A percentile compares a stretch with the other conserved stretches of the same genome.
phyloP scores from a whole-genome alignment of 78 protist species.

The Fonticula alba region DNA sequence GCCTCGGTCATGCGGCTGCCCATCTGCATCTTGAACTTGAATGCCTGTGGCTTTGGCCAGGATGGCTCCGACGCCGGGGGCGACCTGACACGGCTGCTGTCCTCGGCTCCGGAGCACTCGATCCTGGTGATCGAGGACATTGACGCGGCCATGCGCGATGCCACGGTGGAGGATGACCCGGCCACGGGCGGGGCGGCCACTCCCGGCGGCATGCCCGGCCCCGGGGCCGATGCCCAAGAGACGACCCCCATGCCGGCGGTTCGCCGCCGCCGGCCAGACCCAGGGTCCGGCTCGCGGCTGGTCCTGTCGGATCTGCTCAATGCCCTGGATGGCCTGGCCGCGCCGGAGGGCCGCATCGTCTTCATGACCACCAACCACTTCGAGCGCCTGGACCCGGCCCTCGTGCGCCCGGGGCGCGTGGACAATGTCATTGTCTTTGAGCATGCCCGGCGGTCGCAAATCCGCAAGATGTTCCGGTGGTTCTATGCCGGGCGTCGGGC shows the following conservation, averaged over 20 bases:
- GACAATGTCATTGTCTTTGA: constrained; percentile 13
- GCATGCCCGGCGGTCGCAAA: not conserved
- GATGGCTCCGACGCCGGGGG: constrained; percentile 2
- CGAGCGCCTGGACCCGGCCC: constrained; percentile 47
- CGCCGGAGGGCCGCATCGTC: constrained; percentile 35
- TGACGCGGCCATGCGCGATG: not conserved
- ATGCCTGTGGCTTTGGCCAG: too few species aligned
- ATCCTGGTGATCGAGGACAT: constrained; percentile 9
- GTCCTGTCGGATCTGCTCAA: constrained; percentile 37
- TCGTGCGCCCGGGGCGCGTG: constrained; percentile 58
- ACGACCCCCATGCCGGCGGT: not conserved
- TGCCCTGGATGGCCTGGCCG: constrained; percentile 43
- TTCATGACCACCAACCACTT: constrained; percentile 65
- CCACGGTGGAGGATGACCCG: not conserved
- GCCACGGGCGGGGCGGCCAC: not conserved
- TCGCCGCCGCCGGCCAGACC: constrained; percentile 21
- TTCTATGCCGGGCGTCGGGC: too few species aligned
- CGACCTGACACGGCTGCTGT: constrained; percentile 1
- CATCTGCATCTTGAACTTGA: not conserved
- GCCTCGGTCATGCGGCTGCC: constrained; percentile 14
- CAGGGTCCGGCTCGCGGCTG: not conserved
- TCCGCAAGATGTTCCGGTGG: not conserved
- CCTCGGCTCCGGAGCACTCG: not conserved
- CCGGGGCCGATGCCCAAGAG: not conserved
- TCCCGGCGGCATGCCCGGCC: not conserved